These are phyloP conservation scores for Microcyclospora tardicrescens DNA, from an alignment of 2,329 filamentous ascomycete genomes.

Conservation along the genomic window DNA sequence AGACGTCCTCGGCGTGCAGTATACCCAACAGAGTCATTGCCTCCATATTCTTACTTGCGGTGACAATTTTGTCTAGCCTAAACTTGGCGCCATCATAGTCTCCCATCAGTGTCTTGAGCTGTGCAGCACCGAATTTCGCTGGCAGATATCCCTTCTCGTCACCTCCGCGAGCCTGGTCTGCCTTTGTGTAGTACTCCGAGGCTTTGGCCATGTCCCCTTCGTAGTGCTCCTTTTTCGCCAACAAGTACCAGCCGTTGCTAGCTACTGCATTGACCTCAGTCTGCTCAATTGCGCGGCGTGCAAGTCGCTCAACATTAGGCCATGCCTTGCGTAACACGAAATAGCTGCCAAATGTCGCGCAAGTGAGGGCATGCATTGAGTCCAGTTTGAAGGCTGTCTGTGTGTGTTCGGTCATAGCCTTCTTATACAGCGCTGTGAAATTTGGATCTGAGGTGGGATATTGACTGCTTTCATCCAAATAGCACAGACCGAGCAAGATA, in stretches of 20 bases:
- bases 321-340: constrained; percentile 75
- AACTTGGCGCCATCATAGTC: constrained; percentile 89
- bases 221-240: constrained; percentile 84
- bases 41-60: constrained; percentile 52
- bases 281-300: constrained; percentile 85
- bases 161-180: constrained; percentile 83
- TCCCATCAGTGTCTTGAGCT: constrained; percentile 71
- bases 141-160: constrained; percentile 84
- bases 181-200: constrained; percentile 73
- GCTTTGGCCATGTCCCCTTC: constrained; percentile 62
- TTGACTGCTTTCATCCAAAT: constrained; percentile 74
- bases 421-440: constrained; percentile 76
- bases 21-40: constrained; percentile 87
- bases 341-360: constrained; percentile 78
- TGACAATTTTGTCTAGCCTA: constrained; percentile 79
- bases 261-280: constrained; percentile 95
- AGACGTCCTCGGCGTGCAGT: constrained; percentile 88
- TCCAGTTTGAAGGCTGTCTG: constrained; percentile 90
- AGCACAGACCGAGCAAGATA: constrained; percentile 78
- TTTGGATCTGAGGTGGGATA: constrained; percentile 72
- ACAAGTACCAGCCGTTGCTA: constrained; percentile 92
- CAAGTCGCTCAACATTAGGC: constrained; percentile 69
- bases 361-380: constrained; percentile 79
- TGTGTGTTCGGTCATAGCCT: constrained; percentile 87
- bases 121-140: constrained; percentile 86